These are phyloP conservation scores for Yamadazyma sp. DNA, from an alignment of 1,139 yeast species.

Conservation along the genomic window DNA sequence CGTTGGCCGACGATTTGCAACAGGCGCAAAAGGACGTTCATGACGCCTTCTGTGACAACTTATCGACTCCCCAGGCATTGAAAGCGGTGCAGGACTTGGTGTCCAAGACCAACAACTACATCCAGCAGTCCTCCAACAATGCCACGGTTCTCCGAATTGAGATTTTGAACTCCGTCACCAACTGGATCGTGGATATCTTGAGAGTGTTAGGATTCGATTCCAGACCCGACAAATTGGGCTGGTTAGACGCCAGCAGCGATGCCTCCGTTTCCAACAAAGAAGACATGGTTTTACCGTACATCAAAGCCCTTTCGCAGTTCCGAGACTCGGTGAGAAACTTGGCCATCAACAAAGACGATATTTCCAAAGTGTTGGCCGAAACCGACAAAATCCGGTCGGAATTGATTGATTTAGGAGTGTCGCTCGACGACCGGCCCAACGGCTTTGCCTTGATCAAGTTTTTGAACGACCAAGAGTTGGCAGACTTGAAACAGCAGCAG, in stretches of 20 bases:
- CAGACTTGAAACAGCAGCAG: slow-evolving; percentile 62
- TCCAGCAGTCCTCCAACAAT: slow-evolving; percentile 49
- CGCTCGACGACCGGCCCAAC: slow-evolving; percentile 84
- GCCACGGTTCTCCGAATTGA: slow-evolving; percentile 58
- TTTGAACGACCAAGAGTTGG: slow-evolving; percentile 65
- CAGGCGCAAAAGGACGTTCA: slow-evolving; percentile 65
- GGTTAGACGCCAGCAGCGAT: slow-evolving; percentile 47
- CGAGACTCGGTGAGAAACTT: slow-evolving; percentile 75
- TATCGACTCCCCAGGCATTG: slow-evolving; percentile 75
- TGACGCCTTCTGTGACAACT: slow-evolving; percentile 81
- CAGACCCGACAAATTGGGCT: slow-evolving; percentile 73
- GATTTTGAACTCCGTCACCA: slow-evolving; percentile 60
- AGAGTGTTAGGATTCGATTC: slow-evolving; percentile 72
- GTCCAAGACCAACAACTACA: slow-evolving; percentile 69
- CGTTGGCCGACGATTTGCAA: slow-evolving; percentile 51
- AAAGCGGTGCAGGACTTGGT: slow-evolving; percentile 67
- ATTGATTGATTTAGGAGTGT: slow-evolving; percentile 71
- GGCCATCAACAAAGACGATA: slow-evolving; percentile 67
- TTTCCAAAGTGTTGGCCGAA: slow-evolving; percentile 52
- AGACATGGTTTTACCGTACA: slow-evolving; percentile 75
- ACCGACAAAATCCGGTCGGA: slow-evolving; percentile 49
- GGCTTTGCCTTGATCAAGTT: slow-evolving; percentile 83
- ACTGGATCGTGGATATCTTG: slow-evolving; percentile 71
- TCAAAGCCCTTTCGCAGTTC: slow-evolving; percentile 72
- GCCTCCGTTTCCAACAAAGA: slow-evolving; percentile 44